Evolutionary conservation across 2,329 filamentous ascomycete species (phyloP).

Genomic region (Ramichloridium luteum): DNA sequence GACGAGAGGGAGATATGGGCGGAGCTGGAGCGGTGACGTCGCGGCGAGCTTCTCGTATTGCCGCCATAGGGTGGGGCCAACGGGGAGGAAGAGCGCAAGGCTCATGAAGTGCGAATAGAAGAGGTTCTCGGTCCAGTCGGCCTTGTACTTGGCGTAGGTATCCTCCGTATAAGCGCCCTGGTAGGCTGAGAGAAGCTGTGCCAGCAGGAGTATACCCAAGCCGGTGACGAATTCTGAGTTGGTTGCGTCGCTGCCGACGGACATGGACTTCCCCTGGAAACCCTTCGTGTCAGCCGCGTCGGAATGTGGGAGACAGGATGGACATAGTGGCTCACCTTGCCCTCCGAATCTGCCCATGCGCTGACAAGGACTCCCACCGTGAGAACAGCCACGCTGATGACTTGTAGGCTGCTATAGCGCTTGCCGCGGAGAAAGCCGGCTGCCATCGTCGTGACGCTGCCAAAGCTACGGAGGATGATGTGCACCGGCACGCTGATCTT

Average conservation of each 20-base stretch:
- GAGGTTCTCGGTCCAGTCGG: conserved; percentile 88
- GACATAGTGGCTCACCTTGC: conserved; percentile 51
- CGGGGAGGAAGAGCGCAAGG: conserved; percentile 62
- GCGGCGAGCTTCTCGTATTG: conserved; percentile 53
- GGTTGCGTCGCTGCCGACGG: conserved; percentile 27
- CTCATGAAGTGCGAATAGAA: conserved; percentile 80
- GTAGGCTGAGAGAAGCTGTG: conserved; percentile 79
- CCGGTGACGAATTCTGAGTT: conserved; percentile 51
- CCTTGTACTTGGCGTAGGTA: conserved; percentile 73
- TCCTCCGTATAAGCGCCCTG: conserved; percentile 94
- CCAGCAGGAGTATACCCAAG: conserved; percentile 70
- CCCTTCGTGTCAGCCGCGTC: conserved; percentile 2
- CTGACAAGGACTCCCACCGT: conserved; percentile 78
- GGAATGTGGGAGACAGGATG: neutral
- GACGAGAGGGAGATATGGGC: conserved; percentile 17
- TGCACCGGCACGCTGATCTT: conserved; percentile 92
- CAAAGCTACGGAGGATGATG: conserved; percentile 89
- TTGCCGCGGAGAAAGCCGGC: conserved; percentile 84
- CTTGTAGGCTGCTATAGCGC: conserved; percentile 66
- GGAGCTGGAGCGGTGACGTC: conserved; percentile 48
- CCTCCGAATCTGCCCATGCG: conserved; percentile 77
- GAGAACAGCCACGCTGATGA: conserved; percentile 68
- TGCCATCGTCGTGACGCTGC: conserved; percentile 87
- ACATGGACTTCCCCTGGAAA: conserved; percentile 31
- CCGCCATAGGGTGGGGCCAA: conserved; percentile 50